These are phyloP conservation scores for Pilasporangium apinafurcum DNA, from an alignment of 352 stramenopile species.

Conservation along the genomic window DNA sequence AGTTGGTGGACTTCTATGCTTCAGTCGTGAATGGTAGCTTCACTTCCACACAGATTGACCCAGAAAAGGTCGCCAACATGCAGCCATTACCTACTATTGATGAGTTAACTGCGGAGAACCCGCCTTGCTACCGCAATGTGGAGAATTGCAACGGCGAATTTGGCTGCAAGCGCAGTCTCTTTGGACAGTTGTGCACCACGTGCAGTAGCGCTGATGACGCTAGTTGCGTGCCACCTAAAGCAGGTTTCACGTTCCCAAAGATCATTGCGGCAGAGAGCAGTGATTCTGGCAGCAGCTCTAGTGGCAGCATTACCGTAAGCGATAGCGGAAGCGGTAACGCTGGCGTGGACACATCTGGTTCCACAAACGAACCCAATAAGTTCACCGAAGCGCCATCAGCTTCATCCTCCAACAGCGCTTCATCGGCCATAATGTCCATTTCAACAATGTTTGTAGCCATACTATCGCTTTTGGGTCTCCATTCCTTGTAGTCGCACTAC, in stretches of 20 bases:
- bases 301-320: too few relatives aligned
- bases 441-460: too few relatives aligned
- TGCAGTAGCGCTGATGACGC: slow-evolving; percentile 36
- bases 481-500: too few relatives aligned
- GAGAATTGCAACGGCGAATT: slow-evolving; percentile 39
- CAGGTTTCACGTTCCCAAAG: slow-evolving; percentile 41
- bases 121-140: slow-evolving; percentile 59
- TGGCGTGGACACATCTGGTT: too few relatives aligned
- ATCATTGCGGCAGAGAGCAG: too few relatives aligned
- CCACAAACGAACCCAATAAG: too few relatives aligned
- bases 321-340: too few relatives aligned
- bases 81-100: slow-evolving; percentile 37
- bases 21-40: slow-evolving; percentile 37
- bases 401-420: too few relatives aligned
- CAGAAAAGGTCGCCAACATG: slow-evolving; percentile 30
- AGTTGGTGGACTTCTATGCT: slow-evolving; percentile 42
- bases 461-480: too few relatives aligned
- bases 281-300: too few relatives aligned
- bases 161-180: slow-evolving; percentile 57
- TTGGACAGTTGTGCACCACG: slow-evolving; percentile 51
- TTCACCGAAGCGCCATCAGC: too few relatives aligned
- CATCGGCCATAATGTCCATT: too few relatives aligned
- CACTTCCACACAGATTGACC: slow-evolving; percentile 23
- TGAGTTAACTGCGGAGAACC: slow-evolving; percentile 49
- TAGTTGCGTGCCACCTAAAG: slow-evolving; percentile 25